phyloP scores from a whole-genome alignment of 2,329 filamentous ascomycete genomes.

The Dothistroma pini region DNA sequence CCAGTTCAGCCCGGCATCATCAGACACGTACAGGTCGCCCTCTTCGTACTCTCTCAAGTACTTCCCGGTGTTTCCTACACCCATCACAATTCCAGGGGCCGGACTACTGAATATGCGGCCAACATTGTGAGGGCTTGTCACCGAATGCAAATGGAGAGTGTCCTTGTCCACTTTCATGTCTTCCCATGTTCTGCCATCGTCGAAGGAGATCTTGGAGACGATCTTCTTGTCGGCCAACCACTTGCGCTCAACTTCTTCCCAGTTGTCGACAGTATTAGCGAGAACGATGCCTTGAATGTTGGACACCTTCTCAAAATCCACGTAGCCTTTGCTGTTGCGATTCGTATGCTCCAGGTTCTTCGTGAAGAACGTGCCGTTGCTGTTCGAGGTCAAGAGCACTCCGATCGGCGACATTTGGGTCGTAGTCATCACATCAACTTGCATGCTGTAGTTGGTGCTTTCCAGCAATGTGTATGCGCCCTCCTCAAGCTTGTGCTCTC shows the following conservation, averaged over 20 bases:
- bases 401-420: slow-evolving; percentile 61
- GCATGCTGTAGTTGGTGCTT: slow-evolving; percentile 96
- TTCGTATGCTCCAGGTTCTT: slow-evolving; percentile 92
- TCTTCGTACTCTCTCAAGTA: slow-evolving; percentile 66
- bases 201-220: slow-evolving; percentile 82
- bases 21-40: slow-evolving; percentile 80
- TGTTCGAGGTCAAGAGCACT: slow-evolving; percentile 90
- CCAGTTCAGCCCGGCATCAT: slow-evolving; percentile 88
- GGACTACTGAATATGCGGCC: slow-evolving; percentile 91
- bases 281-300: slow-evolving; percentile 90
- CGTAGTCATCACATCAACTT: slow-evolving; percentile 83
- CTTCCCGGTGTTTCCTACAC: slow-evolving; percentile 83
- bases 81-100: slow-evolving; percentile 90
- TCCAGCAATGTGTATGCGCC: slow-evolving; percentile 89
- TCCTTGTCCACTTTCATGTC: slow-evolving; percentile 63
- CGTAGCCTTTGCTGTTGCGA: slow-evolving; percentile 67
- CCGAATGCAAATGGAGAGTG: slow-evolving; percentile 82
- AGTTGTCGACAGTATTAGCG: slow-evolving; percentile 86
- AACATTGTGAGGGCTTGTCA: slow-evolving; percentile 77
- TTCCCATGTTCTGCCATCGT: slow-evolving; percentile 86
- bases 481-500: slow-evolving; percentile 78
- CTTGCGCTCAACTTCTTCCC: slow-evolving; percentile 64
- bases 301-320: slow-evolving; percentile 93
- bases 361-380: slow-evolving; percentile 93
- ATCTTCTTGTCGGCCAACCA: slow-evolving; percentile 58